Evolutionary conservation across 2,329 filamentous ascomycete species (phyloP), one percentile per base, ranked within the genome.

Genomic region (Basipetospora chlamydospora): DNA sequence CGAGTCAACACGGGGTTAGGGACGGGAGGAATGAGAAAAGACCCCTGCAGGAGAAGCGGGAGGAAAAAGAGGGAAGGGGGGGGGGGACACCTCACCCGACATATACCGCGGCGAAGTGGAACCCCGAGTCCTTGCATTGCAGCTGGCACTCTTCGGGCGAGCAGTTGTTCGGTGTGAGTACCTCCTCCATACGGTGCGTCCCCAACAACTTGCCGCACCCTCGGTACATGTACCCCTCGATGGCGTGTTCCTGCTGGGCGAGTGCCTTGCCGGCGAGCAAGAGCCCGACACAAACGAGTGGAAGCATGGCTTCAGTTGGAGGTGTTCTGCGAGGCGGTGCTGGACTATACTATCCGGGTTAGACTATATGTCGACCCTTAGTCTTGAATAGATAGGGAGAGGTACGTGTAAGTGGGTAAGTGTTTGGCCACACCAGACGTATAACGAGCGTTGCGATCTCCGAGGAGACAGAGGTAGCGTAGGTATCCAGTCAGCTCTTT

Each of bases 131-230:
- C n/a, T n/a, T 32, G 28, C 42, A 44, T 8, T 37, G 18, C 11
- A 39, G 26, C 17, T 44, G 38, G 15, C 42, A 44, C 23, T 38
- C 42, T 34, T 44, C 40, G 25, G 42, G 42, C 9, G 41, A 41
- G 15, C 40, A 38, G 30, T 39, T 38, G 10, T 39, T 26, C 10
- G 38, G 38, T 17, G 41, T 35, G 3, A 39, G 33, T 16, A 34
- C 25, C 5, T 28, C 33, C 18, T 37, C 17, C 8, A 35, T 28
- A 18, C 35, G 39, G 21, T 10, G 28, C 15, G 22, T 13, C 7
- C 30, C 30, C 16, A 29, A n/a, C 26, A 41, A 17, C 29, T 39
- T 36, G 3, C 39, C 36, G 21, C 42, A 44, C 28, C 42, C 41
- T 26, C 38, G 28, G 18, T 44, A 44, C 21, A 26, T 35, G 37